Evolutionary conservation across 495 filamentous ascomycete genomes (phyloP).

Genomic region (Annulohypoxylon bovei): DNA sequence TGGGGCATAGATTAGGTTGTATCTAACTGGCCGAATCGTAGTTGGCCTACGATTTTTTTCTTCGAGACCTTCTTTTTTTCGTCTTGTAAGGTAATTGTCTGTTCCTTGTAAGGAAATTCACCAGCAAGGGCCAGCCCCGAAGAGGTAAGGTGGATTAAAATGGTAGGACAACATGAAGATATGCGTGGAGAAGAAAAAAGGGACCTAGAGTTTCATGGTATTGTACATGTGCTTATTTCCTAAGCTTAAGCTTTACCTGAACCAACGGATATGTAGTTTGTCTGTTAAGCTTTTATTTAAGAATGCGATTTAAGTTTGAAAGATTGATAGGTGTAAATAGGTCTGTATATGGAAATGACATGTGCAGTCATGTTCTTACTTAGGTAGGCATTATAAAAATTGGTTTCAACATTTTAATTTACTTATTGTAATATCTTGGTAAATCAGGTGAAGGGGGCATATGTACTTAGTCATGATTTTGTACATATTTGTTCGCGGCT

Average conservation of each 20-base stretch:
- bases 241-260: not conserved
- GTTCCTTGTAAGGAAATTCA: constrained; percentile 31
- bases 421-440: too few relatives aligned
- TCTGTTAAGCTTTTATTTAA: not conserved
- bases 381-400: not conserved
- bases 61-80: constrained; percentile 9
- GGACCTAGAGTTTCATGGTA: constrained; percentile 13
- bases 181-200: constrained; percentile 18
- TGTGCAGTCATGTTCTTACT: not conserved
- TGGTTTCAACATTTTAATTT: not conserved
- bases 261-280: not conserved
- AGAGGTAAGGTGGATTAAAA: constrained; percentile 22
- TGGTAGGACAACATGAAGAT: constrained; percentile 19
- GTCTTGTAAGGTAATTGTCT: constrained; percentile 18
- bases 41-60: constrained; percentile 29
- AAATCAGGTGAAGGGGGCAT: not conserved
- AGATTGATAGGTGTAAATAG: not conserved
- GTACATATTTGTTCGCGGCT: not conserved
- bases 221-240: not conserved
- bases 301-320: not conserved
- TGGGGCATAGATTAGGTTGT: constrained; percentile 36
- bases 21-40: constrained; percentile 30
- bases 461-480: not conserved
- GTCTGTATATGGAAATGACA: not conserved
- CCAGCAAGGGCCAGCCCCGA: constrained; percentile 20